Evolutionary conservation across 768 basidiomycete genomes (phyloP).

Genomic region (Chlorophyllum brunneum): DNA sequence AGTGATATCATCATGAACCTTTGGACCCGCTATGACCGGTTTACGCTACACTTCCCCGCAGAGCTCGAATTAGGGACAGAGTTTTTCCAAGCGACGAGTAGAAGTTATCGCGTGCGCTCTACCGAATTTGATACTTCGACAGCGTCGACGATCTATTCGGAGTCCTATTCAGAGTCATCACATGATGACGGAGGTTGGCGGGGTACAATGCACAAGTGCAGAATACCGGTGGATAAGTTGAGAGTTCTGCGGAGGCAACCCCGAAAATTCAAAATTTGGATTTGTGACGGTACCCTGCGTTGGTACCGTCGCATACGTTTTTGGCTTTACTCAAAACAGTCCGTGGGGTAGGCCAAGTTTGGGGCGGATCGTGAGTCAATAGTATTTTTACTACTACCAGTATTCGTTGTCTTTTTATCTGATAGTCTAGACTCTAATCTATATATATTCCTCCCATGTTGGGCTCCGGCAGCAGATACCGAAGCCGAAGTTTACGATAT

Average conservation of each 20-base stretch:
- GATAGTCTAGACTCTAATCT: no score
- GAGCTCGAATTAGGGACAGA: slow-evolving; percentile 1
- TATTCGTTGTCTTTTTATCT: no score
- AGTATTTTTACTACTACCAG: no score
- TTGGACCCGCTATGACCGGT: slow-evolving; percentile 5
- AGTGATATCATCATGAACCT: background rate
- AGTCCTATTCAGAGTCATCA: background rate
- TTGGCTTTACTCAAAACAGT: background rate
- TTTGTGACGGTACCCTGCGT: background rate
- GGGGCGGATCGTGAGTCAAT: no score
- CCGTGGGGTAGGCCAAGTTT: background rate
- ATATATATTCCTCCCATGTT: no score
- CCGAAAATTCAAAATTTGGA: background rate
- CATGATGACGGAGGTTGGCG: background rate
- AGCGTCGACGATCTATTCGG: background rate
- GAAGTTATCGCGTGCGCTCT: background rate
- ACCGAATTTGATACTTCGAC: background rate
- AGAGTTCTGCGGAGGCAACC: background rate
- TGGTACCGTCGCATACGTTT: background rate
- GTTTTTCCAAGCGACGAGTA: background rate
- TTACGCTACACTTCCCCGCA: background rate
- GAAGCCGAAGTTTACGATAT: no score
- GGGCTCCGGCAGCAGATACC: no score
- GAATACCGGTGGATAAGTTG: background rate
- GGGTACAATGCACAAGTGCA: background rate